These are phyloP conservation scores for Hymenoscyphus repandus DNA, from an alignment of 2,329 filamentous ascomycete genomes.

Conservation along the genomic window DNA sequence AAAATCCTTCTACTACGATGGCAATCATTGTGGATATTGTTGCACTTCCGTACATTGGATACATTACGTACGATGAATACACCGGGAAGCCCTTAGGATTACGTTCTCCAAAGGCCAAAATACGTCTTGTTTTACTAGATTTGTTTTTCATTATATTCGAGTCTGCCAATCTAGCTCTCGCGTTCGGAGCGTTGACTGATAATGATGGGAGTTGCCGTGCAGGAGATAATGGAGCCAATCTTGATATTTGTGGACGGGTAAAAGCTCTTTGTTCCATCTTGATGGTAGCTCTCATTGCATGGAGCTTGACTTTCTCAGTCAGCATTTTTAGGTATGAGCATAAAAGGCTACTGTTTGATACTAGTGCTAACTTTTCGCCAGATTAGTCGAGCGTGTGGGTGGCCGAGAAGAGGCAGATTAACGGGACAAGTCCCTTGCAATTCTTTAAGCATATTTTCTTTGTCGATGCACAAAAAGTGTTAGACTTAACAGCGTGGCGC, in stretches of 20 bases:
- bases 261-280: slow-evolving; percentile 73
- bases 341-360: neutral
- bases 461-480: neutral
- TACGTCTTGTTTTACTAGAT: slow-evolving; percentile 84
- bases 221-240: slow-evolving; percentile 32
- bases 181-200: slow-evolving; percentile 75
- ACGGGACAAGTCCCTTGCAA: neutral
- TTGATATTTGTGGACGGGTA: slow-evolving; percentile 55
- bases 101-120: slow-evolving; percentile 77
- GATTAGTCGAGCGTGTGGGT: slow-evolving; percentile 55
- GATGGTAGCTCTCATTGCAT: slow-evolving; percentile 77
- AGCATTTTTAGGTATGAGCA: slow-evolving; percentile 63
- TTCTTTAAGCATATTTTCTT: neutral
- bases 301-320: slow-evolving; percentile 84
- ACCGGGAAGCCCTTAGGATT: slow-evolving; percentile 88
- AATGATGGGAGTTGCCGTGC: slow-evolving; percentile 52
- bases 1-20: slow-evolving; percentile 76
- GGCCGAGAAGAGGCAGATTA: slow-evolving; percentile 43
- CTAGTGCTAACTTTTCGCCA: slow-evolving; percentile 27
- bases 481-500: neutral
- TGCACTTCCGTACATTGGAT: slow-evolving; percentile 83
- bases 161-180: slow-evolving; percentile 83
- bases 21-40: slow-evolving; percentile 85
- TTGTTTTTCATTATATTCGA: slow-evolving; percentile 97
- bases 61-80: slow-evolving; percentile 96